Evolutionary conservation across 192 early-diverging fungal genomes (phyloP), one percentile per base, ranked within the genome.

Genomic region (Coemansia interrupta): DNA sequence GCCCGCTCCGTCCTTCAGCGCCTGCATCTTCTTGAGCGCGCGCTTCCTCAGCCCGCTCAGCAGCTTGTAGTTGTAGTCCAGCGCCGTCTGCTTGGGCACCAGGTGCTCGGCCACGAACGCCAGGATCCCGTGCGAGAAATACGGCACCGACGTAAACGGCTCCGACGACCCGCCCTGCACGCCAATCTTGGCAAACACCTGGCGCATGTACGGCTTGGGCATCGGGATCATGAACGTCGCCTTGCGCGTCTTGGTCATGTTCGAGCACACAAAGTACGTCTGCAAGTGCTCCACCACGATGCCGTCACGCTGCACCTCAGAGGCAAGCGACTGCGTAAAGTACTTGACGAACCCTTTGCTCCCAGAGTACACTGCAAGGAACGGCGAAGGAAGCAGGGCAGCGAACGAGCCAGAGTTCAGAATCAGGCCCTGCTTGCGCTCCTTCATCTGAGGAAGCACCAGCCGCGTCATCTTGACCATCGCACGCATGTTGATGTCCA

Each of bases 241-340:
- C 58, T 81, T 83, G 43, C 90, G 73, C 51, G 96, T 94, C 82
- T 96, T 97, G 57, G 87, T 88, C 96, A 98, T 97, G 48, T 85
- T 83, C 11, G 96, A 91, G 50, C 87, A 85, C 63, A 98, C 94
- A 89, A 96, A 98, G 80, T 91, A 97, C 20, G 93, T 93, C 68
- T 94, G 95, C 61, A 96, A 61, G 77, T 93, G 87, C 82, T 98
- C 86, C 26, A 98, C 94, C 20, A 87, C 74, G 20, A 98, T 83
- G 41, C 87, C 87, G 20, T 81, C 68, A 6, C 76, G 60, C 22
- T 81, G 72, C 28, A 92, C 65, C 70, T 98, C 96, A 20, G 85
- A 80, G 19, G 87, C 93, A 46, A 98, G 73, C 28, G 92, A 93
- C 77, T 90, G 87, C 47, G 90, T 93, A 86, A 91, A 98, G 62